These are phyloP conservation scores for Eucalyptus grandis DNA, from an alignment of 345 rosid genomes.

Conservation along the genomic window DNA sequence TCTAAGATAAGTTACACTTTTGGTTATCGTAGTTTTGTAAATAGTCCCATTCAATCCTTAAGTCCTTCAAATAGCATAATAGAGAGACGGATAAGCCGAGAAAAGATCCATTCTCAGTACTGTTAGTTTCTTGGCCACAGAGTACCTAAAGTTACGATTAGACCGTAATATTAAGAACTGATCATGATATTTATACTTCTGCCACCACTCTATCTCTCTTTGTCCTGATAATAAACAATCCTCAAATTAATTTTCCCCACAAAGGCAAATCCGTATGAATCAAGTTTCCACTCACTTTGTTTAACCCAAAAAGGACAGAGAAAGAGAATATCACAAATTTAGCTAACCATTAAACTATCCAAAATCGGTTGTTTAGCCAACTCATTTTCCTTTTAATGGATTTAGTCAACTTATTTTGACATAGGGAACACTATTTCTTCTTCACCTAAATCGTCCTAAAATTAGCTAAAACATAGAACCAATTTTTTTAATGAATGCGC, in stretches of 20 bases:
- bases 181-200: background rate
- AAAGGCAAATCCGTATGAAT: background rate
- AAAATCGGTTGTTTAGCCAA: background rate
- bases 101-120: background rate
- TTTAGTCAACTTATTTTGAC: background rate
- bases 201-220: background rate
- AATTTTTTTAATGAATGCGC: no score
- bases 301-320: background rate
- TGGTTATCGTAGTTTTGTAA: no score
- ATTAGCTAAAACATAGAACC: background rate
- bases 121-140: background rate
- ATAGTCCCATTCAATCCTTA: background rate
- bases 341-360: background rate
- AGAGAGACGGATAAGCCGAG: background rate
- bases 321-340: background rate
- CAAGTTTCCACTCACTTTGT: background rate
- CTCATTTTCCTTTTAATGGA: background rate
- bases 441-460: background rate
- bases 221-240: background rate
- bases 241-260: background rate
- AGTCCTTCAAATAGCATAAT: background rate
- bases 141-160: background rate
- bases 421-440: background rate
- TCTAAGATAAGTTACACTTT: no score
- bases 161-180: background rate